Evolutionary conservation across 169 alveolate genomes (phyloP).

Genomic region (Plasmodium relictum): DNA sequence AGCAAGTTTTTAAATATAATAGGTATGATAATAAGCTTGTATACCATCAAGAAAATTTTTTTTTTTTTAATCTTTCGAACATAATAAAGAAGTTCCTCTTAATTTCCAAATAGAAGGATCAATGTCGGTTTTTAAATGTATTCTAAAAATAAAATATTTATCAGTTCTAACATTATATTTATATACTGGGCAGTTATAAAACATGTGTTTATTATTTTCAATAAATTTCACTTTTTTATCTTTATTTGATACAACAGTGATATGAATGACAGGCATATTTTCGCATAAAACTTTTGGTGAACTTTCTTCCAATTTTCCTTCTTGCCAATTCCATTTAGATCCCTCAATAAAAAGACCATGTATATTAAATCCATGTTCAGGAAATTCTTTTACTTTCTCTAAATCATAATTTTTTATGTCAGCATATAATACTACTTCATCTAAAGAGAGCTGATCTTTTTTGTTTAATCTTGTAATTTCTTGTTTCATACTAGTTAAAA

Average conservation of each 20-base stretch:
- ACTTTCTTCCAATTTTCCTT: conserved; percentile 93
- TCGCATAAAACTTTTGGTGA: conserved; percentile 89
- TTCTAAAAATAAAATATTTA: conserved; percentile 94
- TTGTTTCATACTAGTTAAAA: conserved; percentile 97
- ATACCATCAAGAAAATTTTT: too few species aligned
- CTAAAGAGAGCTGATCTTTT: conserved; percentile 94
- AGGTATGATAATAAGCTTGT: too few species aligned
- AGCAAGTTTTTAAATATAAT: too few species aligned
- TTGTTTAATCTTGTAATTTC: conserved; percentile 94
- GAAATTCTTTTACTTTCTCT: conserved; percentile 87
- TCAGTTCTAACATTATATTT: conserved; percentile 95
- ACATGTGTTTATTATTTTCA: conserved; percentile 89
- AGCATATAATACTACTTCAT: conserved; percentile 94
- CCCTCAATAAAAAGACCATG: conserved; percentile 97
- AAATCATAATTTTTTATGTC: conserved; percentile 88
- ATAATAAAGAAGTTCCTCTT: conserved; percentile 86
- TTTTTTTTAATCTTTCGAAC: conserved; percentile 82
- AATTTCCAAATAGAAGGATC: conserved; percentile 88
- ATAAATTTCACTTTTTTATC: conserved; percentile 89
- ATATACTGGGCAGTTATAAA: conserved; percentile 95
- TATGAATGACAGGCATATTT: conserved; percentile 91
- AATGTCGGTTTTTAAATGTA: conserved; percentile 90
- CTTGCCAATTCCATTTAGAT: conserved; percentile 95
- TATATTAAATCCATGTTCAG: conserved; percentile 93
- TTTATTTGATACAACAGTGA: conserved; percentile 92